These are phyloP conservation scores for Apiospora saccharicola DNA, from an alignment of 2,329 filamentous ascomycete genomes.

Conservation along the genomic window DNA sequence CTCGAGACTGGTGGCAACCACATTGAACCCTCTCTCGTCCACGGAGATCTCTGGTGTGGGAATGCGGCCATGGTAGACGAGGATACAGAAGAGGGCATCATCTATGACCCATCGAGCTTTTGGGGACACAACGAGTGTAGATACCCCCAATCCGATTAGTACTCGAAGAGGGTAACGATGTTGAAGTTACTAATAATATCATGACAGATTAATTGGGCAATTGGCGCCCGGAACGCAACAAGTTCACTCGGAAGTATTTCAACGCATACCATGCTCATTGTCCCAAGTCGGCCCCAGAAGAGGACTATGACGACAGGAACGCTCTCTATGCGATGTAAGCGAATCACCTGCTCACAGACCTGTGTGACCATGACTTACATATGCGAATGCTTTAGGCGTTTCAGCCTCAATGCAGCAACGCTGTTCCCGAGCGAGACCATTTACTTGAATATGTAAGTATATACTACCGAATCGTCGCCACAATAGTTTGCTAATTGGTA, in stretches of 20 bases:
- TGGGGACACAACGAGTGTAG: conserved; percentile 50
- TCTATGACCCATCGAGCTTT: conserved; percentile 47
- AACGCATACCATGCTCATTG: neutral
- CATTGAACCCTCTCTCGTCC: conserved; percentile 49
- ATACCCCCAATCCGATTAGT: conserved; percentile 25
- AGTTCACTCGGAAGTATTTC: neutral
- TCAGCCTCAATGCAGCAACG: neutral
- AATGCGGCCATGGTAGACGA: conserved; percentile 39
- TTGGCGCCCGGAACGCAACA: neutral
- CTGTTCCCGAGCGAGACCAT: neutral
- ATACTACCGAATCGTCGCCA: too few relatives aligned
- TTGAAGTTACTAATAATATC: neutral
- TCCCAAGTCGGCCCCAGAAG: neutral
- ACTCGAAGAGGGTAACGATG: neutral
- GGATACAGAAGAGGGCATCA: conserved; percentile 38
- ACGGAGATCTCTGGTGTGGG: conserved; percentile 50
- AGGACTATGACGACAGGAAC: neutral
- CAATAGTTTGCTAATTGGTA: too few relatives aligned
- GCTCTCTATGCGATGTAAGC: neutral
- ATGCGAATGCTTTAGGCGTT: too few relatives aligned
- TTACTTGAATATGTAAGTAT: neutral
- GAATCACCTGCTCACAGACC: too few relatives aligned
- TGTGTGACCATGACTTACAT: too few relatives aligned
- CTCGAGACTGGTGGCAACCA: conserved; percentile 41
- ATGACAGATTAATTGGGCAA: neutral